phyloP scores from a whole-genome alignment of 1,139 yeast genomes.

The Magnusiomyces ingens region DNA sequence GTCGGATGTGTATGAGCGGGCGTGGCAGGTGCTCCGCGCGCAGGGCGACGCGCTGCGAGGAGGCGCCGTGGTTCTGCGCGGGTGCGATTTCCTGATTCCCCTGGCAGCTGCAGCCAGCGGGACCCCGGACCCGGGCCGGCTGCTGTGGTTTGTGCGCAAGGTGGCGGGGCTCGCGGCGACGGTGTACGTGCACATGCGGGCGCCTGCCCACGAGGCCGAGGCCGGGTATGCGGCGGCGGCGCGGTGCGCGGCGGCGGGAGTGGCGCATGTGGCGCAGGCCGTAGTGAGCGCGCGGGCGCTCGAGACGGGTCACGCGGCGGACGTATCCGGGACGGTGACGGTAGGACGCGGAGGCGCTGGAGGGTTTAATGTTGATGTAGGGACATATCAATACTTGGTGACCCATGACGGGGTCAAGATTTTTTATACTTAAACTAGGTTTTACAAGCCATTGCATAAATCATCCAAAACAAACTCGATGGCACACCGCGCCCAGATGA shows the following conservation, averaged over 20 bases:
- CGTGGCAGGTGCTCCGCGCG: too few species aligned
- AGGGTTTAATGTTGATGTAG: conserved; percentile 41
- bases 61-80: too few species aligned
- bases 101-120: too few species aligned
- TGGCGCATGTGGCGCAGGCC: conserved; percentile 46
- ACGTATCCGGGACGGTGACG: conserved; percentile 66
- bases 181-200: too few species aligned
- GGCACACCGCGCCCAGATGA: conserved; percentile 81
- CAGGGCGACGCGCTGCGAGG: too few species aligned
- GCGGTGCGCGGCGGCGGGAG: conserved; percentile 32
- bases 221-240: too few species aligned
- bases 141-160: too few species aligned
- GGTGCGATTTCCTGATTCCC: too few species aligned
- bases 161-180: too few species aligned
- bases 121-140: too few species aligned
- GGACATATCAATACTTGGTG: conserved; percentile 57
- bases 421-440: conserved; percentile 33
- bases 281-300: conserved; percentile 56
- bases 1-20: too few species aligned
- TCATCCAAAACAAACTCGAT: conserved; percentile 87
- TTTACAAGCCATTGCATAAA: conserved; percentile 44
- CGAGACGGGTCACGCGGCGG: conserved; percentile 75
- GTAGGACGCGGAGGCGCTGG: conserved; percentile 47
- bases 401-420: conserved; percentile 44
- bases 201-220: too few species aligned